A percentile compares a stretch with the other conserved stretches of the same genome.
Evolutionary conservation across 176 grass and related monocot genomes (phyloP).

Genomic region (Chloris gayana): DNA sequence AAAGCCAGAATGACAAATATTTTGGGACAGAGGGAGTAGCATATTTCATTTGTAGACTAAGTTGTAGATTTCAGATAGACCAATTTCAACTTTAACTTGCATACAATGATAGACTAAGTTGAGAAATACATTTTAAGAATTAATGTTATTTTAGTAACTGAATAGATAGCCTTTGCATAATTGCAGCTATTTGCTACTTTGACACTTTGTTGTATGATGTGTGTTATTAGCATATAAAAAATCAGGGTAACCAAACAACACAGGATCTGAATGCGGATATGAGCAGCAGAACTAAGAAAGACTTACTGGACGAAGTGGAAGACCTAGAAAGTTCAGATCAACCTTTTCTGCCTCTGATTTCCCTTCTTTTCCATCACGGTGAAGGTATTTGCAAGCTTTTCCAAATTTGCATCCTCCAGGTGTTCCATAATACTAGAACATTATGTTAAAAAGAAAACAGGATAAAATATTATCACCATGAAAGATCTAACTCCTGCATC

Average conservation of each 20-base stretch:
- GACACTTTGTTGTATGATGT: background rate
- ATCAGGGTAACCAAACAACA: background rate
- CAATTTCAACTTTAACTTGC: background rate
- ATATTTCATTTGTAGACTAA: background rate
- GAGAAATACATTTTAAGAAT: background rate
- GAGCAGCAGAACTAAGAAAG: constrained; percentile 27
- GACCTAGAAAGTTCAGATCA: constrained; percentile 90
- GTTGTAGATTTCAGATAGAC: constrained; percentile 19
- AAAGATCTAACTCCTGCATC: background rate
- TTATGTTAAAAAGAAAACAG: constrained; percentile 30
- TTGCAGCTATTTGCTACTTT: constrained; percentile 7
- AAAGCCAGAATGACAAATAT: too few species aligned
- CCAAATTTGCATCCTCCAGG: constrained; percentile 93
- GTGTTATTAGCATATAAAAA: constrained; percentile 18
- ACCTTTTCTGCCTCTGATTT: constrained; percentile 62
- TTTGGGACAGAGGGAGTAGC: too few species aligned
- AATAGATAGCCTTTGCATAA: background rate
- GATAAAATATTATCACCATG: background rate
- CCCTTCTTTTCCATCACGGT: constrained; percentile 55
- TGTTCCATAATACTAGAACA: constrained; percentile 69
- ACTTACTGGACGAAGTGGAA: constrained; percentile 92
- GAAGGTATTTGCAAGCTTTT: constrained; percentile 76
- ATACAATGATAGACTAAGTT: background rate
- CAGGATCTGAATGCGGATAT: background rate
- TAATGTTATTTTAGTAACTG: background rate